Evolutionary conservation across 2,329 filamentous ascomycete species (phyloP).

Genomic region (Onygenales sp.): DNA sequence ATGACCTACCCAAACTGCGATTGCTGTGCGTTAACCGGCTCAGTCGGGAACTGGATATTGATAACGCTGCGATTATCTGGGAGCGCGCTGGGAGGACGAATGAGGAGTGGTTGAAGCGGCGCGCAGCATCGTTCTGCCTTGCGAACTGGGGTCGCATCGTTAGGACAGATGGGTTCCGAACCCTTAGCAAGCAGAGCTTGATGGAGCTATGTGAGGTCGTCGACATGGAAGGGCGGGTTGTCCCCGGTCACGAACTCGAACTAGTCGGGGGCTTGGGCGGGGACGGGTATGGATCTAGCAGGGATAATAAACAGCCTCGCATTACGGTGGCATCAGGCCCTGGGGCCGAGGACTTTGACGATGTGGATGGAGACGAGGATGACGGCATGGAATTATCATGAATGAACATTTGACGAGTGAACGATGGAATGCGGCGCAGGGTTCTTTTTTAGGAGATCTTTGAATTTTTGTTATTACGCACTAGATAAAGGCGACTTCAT

Average conservation of each 20-base stretch:
- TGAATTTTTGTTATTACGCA: neutral
- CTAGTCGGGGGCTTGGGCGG: slow-evolving; percentile 46
- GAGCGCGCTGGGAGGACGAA: slow-evolving; percentile 82
- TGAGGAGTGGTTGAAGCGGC: slow-evolving; percentile 87
- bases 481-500: too few species aligned
- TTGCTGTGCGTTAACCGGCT: slow-evolving; percentile 85
- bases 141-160: slow-evolving; percentile 93
- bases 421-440: neutral
- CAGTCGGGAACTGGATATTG: slow-evolving; percentile 82
- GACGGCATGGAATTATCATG: slow-evolving; percentile 39
- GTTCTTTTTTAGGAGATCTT: neutral
- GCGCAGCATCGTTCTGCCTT: slow-evolving; percentile 80
- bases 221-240: slow-evolving; percentile 81
- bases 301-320: slow-evolving; percentile 22
- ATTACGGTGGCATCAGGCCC: slow-evolving; percentile 16
- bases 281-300: slow-evolving; percentile 32
- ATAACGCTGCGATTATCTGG: slow-evolving; percentile 93
- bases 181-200: slow-evolving; percentile 65
- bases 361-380: slow-evolving; percentile 37
- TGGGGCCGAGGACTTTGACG: slow-evolving; percentile 25
- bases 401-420: slow-evolving; percentile 7
- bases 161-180: slow-evolving; percentile 76
- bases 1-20: slow-evolving; percentile 89
- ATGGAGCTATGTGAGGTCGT: slow-evolving; percentile 91
- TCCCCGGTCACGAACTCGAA: slow-evolving; percentile 77